Conservation (phyloP, 495 filamentous ascomycete genomes). For the Cudoniella acicularis region DNA sequence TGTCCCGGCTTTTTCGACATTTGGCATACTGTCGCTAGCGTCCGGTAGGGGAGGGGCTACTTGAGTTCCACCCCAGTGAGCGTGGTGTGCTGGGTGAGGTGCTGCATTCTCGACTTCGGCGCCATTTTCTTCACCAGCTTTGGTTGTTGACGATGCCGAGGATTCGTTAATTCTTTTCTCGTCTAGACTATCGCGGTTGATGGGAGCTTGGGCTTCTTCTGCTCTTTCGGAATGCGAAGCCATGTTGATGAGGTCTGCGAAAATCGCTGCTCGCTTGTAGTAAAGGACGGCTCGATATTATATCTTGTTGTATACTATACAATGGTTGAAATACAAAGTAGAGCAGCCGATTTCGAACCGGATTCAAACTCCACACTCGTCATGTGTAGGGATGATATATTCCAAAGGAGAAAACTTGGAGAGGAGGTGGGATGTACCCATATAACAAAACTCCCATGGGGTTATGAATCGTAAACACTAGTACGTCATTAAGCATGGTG, state of each 20-base stretch:
- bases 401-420: neutral
- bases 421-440: neutral
- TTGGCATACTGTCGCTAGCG: constrained; percentile 1
- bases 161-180: neutral
- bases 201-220: neutral
- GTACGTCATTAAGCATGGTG: neutral
- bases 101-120: neutral
- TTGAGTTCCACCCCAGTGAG: neutral
- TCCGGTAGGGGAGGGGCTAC: neutral
- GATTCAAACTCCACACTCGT: too few species aligned
- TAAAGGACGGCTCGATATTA: too few species aligned
- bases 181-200: neutral
- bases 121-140: neutral
- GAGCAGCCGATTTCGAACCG: too few species aligned
- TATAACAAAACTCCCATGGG: neutral
- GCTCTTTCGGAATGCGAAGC: neutral
- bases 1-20: constrained; percentile 14
- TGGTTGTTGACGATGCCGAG: neutral
- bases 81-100: neutral
- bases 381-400: too few species aligned
- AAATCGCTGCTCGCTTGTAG: neutral
- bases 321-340: too few species aligned
- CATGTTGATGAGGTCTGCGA: neutral
- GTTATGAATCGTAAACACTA: neutral
- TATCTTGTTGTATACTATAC: too few species aligned